Evolutionary conservation across 2,329 filamentous ascomycete species (phyloP), one percentile per base, ranked within the genome.

Genomic region (Xylariomycetidae sp.): DNA sequence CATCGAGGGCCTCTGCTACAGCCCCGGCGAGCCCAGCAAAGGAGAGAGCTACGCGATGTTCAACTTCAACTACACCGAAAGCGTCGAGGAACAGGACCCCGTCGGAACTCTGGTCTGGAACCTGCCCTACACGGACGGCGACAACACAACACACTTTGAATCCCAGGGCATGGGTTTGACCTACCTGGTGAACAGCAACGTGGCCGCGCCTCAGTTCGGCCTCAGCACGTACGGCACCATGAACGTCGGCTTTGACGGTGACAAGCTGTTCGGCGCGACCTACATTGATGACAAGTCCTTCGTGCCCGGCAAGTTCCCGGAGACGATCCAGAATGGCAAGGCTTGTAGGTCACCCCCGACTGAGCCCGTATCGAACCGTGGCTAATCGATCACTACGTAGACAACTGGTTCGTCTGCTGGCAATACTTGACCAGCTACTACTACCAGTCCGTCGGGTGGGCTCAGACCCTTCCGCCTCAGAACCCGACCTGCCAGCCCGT

Each of bases 401-500:
- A 59, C 40, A 47, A 56, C 43, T 61, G 57, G 57, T 53, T 51
- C 29, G 47, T 50, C 4, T 61, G 58, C 49, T 60, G 46, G 43
- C 53, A 55, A 26, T 52, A 50, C 42, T 46, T 52, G 28, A 45
- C 40, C 13, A 40, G 49, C 5, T 60, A 60, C 38, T 59, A 52
- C 43, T 60, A 60, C 40, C 48, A 58, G 15, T 48, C 54, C 3
- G 37, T 61, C 7, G 55, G 42, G 12, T 61, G 58, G 57, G 40
- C 49, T 4, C 47, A 47, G 8, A 25, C 35, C 6, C 36, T 41
- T 4, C 33, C 42, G 10, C 56, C 58, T n/a, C 49, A 50, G 40
- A 60, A 61, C 42, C 58, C 58, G 19, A 60, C 56, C 8, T 61
- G 58, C 38, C 43, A 52, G 37, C 29, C 49, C 3, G 55, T 59